A percentile compares a stretch with the other conserved stretches of the same genome.
These are phyloP conservation scores for Ophiocytium majus DNA, from an alignment of 352 stramenopile species.

Conservation along the genomic window DNA sequence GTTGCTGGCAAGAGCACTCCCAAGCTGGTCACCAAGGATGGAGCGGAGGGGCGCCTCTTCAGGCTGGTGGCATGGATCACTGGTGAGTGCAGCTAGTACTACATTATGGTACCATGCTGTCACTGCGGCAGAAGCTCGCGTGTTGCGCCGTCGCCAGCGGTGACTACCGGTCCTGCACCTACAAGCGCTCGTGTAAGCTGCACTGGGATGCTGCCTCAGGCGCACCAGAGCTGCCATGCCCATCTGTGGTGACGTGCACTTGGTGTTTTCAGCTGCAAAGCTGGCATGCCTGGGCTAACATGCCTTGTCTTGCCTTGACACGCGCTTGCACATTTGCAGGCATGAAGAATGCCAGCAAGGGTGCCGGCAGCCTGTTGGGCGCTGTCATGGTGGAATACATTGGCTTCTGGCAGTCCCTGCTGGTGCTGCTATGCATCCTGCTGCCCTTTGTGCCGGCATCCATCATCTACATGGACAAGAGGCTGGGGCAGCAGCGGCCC, in stretches of 20 bases:
- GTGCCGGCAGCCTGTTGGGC: conserved; percentile 33
- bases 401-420: conserved; percentile 30
- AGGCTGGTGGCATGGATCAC: conserved; percentile 46
- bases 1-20: conserved; percentile 44
- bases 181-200: too few relatives aligned
- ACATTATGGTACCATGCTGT: too few relatives aligned
- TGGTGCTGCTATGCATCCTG: conserved; percentile 28
- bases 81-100: not conserved
- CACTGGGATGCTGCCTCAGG: too few relatives aligned
- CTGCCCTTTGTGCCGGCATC: conserved; percentile 32
- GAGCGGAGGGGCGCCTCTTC: conserved; percentile 40
- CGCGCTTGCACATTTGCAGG: too few relatives aligned
- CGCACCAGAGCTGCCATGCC: conserved; percentile 33
- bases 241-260: not conserved
- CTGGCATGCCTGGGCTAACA: too few relatives aligned
- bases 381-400: conserved; percentile 34
- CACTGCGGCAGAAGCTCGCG: too few relatives aligned
- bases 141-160: too few relatives aligned
- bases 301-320: too few relatives aligned
- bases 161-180: too few relatives aligned
- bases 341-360: conserved; percentile 53
- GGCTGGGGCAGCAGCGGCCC: not conserved
- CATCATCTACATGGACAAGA: conserved; percentile 42
- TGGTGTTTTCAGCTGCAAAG: too few relatives aligned
- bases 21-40: conserved; percentile 51